These are phyloP conservation scores for Magnolia changhungtana DNA, from an alignment of 164 flowering plant genomes.

Conservation along the genomic window DNA sequence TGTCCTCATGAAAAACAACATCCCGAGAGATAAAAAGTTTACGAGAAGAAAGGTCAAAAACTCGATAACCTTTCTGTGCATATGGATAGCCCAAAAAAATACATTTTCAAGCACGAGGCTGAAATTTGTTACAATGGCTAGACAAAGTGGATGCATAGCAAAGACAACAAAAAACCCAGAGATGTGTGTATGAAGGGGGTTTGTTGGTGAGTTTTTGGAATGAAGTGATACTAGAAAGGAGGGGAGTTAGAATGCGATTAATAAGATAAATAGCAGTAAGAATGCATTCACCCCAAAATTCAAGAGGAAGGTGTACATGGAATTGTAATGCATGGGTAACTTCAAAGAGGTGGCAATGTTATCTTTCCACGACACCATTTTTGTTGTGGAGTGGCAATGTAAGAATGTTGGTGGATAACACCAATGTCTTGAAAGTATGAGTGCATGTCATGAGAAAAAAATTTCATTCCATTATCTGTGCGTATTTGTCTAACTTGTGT, in stretches of 20 bases:
- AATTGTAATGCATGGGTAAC: background rate
- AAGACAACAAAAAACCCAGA: background rate
- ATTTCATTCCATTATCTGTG: background rate
- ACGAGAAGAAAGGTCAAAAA: background rate
- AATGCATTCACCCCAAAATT: constrained; percentile 6
- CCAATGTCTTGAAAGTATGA: background rate
- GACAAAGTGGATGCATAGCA: background rate
- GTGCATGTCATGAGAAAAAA: background rate
- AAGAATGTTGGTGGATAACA: background rate
- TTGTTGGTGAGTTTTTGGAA: background rate
- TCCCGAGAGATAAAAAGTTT: background rate
- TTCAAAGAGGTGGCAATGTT: background rate
- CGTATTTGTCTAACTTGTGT: background rate
- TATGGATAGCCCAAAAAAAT: background rate
- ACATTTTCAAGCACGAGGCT: background rate
- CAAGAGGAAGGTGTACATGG: background rate
- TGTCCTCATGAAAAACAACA: background rate
- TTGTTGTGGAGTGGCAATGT: background rate
- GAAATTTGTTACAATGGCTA: background rate
- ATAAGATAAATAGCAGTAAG: background rate
- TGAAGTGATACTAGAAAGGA: background rate
- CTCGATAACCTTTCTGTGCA: background rate
- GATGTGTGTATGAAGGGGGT: background rate
- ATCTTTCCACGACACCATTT: background rate
- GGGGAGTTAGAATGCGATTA: background rate